phyloP scores from a whole-genome alignment of 225 moss, liverwort and hornwort species.

The Marchantia polymorpha region DNA sequence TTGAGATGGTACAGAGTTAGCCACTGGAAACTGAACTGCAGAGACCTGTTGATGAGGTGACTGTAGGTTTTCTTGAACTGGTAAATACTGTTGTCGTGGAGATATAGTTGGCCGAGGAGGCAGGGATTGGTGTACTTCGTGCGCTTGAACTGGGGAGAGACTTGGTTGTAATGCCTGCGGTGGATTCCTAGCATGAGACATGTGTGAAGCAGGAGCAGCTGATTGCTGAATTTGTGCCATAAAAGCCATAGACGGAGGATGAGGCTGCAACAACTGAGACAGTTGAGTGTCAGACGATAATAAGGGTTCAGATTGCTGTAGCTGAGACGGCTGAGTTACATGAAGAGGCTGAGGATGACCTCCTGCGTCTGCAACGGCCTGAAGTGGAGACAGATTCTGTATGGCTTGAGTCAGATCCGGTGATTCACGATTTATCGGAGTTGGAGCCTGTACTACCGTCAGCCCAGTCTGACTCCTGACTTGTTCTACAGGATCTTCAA shows the following conservation, averaged over 20 bases:
- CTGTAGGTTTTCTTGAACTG: constrained; percentile 12
- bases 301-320: constrained; percentile 1
- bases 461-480: neutral
- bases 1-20: neutral
- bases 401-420: neutral
- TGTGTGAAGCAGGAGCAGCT: neutral
- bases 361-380: neutral
- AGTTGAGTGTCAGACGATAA: neutral
- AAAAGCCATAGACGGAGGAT: too few species aligned
- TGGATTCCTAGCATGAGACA: neutral
- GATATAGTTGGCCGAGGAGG: neutral
- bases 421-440: neutral
- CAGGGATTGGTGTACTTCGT: constrained; percentile 5
- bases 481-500: neutral
- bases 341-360: constrained; percentile 7
- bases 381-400: neutral
- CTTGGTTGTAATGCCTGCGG: constrained; percentile 7
- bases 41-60: constrained; percentile 6
- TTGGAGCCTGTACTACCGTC: neutral
- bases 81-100: neutral
- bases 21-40: neutral
- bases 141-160: neutral
- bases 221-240: constrained; percentile 20
- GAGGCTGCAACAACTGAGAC: neutral
- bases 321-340: neutral